These are phyloP conservation scores for Takashimella tepidaria DNA, from an alignment of 1,284 basidiomycete genomes.

Conservation along the genomic window DNA sequence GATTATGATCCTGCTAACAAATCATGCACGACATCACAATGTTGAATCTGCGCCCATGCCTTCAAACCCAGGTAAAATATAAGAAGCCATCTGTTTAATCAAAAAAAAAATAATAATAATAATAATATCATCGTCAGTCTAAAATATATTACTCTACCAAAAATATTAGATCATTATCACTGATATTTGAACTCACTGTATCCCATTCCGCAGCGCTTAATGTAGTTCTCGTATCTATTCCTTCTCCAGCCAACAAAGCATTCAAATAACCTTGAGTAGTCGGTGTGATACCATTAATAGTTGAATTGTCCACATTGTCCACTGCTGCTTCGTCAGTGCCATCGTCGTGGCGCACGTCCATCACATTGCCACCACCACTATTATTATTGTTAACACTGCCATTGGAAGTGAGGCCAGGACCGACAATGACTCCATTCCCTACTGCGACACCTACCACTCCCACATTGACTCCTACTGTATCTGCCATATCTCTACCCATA, in stretches of 20 bases:
- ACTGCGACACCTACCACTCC: background rate
- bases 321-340: background rate
- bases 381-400: too few species aligned
- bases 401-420: background rate
- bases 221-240: background rate
- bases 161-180: too few species aligned
- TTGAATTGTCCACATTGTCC: background rate
- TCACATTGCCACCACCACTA: too few species aligned
- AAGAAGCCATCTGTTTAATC: background rate
- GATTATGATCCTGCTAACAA: too few species aligned
- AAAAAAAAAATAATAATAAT: too few species aligned
- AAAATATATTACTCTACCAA: too few species aligned
- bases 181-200: background rate
- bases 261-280: background rate
- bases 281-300: background rate
- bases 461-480: background rate
- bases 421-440: background rate
- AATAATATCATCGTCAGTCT: too few species aligned
- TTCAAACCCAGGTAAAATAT: background rate
- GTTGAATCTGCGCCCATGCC: background rate
- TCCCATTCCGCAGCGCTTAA: background rate
- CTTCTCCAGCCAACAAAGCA: background rate
- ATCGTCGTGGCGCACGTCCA: too few species aligned
- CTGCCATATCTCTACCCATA: too few species aligned
- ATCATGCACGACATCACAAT: too few species aligned